Conservation (phyloP, 495 filamentous ascomycete species). For the Talaromyces liani region DNA sequence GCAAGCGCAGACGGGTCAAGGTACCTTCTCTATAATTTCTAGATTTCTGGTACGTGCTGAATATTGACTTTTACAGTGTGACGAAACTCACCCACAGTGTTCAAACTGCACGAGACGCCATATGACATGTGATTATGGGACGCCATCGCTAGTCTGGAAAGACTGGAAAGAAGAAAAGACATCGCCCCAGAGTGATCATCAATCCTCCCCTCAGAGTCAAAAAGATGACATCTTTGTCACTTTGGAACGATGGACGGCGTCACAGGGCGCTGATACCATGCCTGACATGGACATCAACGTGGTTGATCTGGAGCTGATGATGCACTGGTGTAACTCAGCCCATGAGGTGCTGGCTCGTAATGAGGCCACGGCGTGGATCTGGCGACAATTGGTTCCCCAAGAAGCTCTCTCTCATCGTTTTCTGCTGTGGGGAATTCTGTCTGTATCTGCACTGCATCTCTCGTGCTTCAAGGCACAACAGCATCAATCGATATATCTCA, state of each 20-base stretch:
- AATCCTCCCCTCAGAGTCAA: background rate
- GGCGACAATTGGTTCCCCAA: conserved; percentile 8
- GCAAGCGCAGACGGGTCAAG: conserved; percentile 31
- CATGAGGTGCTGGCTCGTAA: conserved; percentile 24
- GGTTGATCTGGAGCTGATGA: conserved; percentile 34
- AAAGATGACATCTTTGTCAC: background rate
- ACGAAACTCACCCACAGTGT: conserved; percentile 22
- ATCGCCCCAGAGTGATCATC: background rate
- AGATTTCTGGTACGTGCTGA: background rate
- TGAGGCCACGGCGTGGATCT: conserved; percentile 10
- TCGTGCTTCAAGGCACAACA: conserved; percentile 22
- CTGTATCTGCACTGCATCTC: conserved; percentile 41
- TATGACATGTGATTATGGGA: conserved; percentile 33
- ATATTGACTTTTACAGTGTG: background rate
- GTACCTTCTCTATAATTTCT: conserved; percentile 12
- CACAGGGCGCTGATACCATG: conserved; percentile 15
- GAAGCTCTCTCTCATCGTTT: conserved; percentile 40
- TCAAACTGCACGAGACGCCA: conserved; percentile 33
- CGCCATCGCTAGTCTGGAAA: conserved; percentile 21
- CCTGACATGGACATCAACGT: conserved; percentile 20
- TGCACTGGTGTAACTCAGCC: conserved; percentile 37
- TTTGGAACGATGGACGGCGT: background rate
- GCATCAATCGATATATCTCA: conserved; percentile 22
- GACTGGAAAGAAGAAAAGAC: background rate
- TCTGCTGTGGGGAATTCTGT: conserved; percentile 47